These are phyloP conservation scores for Rhazya stricta DNA, from an alignment of 257 asterid species.

Conservation along the genomic window DNA sequence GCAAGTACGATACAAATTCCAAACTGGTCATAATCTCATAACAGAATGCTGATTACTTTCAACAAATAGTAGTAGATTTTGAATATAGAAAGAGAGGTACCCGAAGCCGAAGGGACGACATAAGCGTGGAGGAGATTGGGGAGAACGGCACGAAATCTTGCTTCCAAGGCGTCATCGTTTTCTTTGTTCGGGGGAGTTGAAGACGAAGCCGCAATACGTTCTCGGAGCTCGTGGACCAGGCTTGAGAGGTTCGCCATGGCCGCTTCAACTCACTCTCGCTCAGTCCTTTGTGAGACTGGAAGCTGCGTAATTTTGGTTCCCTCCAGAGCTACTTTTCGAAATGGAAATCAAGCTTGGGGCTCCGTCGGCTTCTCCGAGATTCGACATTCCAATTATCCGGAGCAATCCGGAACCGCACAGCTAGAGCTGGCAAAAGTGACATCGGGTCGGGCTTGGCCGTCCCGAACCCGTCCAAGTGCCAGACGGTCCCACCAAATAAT, in stretches of 20 bases:
- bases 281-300: not conserved
- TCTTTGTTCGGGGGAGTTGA: slow-evolving; percentile 54
- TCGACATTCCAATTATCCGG: not conserved
- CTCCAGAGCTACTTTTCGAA: not conserved
- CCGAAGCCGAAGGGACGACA: slow-evolving; percentile 64
- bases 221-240: slow-evolving; percentile 82
- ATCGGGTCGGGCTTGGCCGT: too few relatives aligned
- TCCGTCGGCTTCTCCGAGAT: not conserved
- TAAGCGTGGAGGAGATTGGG: slow-evolving; percentile 68
- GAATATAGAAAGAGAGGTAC: slow-evolving; percentile 25
- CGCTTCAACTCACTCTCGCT: not conserved
- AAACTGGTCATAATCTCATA: not conserved
- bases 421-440: too few relatives aligned
- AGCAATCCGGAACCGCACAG: not conserved
- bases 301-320: not conserved
- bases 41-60: not conserved
- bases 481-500: too few relatives aligned
- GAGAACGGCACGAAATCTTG: slow-evolving; percentile 81
- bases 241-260: slow-evolving; percentile 71
- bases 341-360: not conserved
- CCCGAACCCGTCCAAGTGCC: too few relatives aligned
- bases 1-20: not conserved
- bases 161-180: slow-evolving; percentile 70
- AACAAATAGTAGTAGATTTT: not conserved
- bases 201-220: slow-evolving; percentile 73